Evolutionary conservation across 179 eudicot species (phyloP).

Genomic region (Drosera spatulata): DNA sequence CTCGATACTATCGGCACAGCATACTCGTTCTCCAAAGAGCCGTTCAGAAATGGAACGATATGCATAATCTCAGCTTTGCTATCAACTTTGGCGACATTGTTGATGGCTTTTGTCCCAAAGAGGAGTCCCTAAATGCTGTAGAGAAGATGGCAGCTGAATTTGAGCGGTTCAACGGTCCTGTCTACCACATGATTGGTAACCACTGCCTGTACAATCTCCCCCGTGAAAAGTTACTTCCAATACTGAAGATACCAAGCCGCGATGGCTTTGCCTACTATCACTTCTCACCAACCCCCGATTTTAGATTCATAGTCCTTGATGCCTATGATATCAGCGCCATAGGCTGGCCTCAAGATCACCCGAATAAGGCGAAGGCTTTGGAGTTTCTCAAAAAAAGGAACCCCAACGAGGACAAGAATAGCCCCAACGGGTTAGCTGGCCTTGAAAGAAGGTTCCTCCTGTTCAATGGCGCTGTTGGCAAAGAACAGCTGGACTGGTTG

Average conservation of each 20-base stretch:
- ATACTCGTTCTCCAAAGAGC: slow-evolving; percentile 74
- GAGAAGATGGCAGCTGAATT: slow-evolving; percentile 39
- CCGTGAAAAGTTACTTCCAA: slow-evolving; percentile 63
- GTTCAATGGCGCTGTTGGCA: slow-evolving; percentile 79
- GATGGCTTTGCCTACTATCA: slow-evolving; percentile 66
- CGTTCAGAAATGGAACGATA: slow-evolving; percentile 59
- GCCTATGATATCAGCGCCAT: slow-evolving; percentile 89
- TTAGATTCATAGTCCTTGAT: slow-evolving; percentile 76
- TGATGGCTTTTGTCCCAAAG: slow-evolving; percentile 57
- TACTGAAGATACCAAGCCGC: slow-evolving; percentile 37
- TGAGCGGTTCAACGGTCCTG: slow-evolving; percentile 54
- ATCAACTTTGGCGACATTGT: slow-evolving; percentile 80
- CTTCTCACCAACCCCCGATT: slow-evolving; percentile 62
- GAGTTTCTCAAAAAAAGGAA: slow-evolving; percentile 49
- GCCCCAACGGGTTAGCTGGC: no score
- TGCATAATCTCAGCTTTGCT: slow-evolving; percentile 42
- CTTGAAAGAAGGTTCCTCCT: no score
- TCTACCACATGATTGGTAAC: slow-evolving; percentile 93
- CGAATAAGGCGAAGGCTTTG: slow-evolving; percentile 47
- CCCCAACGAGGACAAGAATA: slow-evolving; percentile 49
- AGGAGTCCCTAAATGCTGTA: slow-evolving; percentile 31
- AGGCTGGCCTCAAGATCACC: slow-evolving; percentile 89
- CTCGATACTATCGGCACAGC: slow-evolving; percentile 87
- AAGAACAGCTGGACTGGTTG: slow-evolving; percentile 74
- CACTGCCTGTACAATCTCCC: slow-evolving; percentile 96